Percentiles rank a stretch among this genome's conserved stretches.
phyloP scores from a whole-genome alignment of 2,329 filamentous ascomycete species.

The Ophiosphaerella narmari region DNA sequence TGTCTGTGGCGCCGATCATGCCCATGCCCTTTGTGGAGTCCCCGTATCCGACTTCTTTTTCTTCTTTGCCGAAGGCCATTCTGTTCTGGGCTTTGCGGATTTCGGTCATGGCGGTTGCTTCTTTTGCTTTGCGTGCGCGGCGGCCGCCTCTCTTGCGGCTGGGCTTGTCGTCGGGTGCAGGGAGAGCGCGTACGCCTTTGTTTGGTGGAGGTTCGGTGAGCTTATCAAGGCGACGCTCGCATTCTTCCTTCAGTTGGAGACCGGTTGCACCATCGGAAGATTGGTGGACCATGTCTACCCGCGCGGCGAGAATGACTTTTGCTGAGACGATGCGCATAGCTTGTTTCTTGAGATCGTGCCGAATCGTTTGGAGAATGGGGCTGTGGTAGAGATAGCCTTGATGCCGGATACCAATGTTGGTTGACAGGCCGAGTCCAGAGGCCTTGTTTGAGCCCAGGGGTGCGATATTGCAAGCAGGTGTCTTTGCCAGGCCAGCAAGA shows the following conservation, averaged over 20 bases:
- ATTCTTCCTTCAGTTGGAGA: slow-evolving; percentile 79
- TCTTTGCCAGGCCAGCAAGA: slow-evolving; percentile 84
- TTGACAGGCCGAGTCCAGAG: slow-evolving; percentile 80
- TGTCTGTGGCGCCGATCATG: slow-evolving; percentile 89
- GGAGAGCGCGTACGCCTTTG: slow-evolving; percentile 82
- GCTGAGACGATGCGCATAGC: slow-evolving; percentile 93
- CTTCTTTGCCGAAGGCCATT: slow-evolving; percentile 94
- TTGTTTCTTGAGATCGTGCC: slow-evolving; percentile 85
- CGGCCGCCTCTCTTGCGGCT: slow-evolving; percentile 89
- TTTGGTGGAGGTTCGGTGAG: slow-evolving; percentile 89
- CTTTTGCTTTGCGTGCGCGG: slow-evolving; percentile 90
- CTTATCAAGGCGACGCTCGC: slow-evolving; percentile 86
- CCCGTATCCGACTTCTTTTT: slow-evolving; percentile 90
- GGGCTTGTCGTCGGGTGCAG: slow-evolving; percentile 93
- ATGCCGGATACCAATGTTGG: slow-evolving; percentile 86
- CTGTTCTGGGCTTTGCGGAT: slow-evolving; percentile 94
- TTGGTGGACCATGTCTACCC: slow-evolving; percentile 84
- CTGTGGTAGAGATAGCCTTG: slow-evolving; percentile 95
- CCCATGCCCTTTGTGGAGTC: slow-evolving; percentile 86
- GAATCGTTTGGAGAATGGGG: slow-evolving; percentile 82
- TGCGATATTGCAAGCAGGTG: slow-evolving; percentile 88
- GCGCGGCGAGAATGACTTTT: slow-evolving; percentile 90
- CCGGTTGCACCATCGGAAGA: slow-evolving; percentile 82
- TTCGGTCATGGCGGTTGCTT: slow-evolving; percentile 95
- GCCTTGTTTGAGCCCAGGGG: slow-evolving; percentile 90